Percentiles rank a stretch among this genome's conserved stretches.
Evolutionary conservation across 2,329 filamentous ascomycete genomes (phyloP).

Genomic region (Calonectria ilicicola): DNA sequence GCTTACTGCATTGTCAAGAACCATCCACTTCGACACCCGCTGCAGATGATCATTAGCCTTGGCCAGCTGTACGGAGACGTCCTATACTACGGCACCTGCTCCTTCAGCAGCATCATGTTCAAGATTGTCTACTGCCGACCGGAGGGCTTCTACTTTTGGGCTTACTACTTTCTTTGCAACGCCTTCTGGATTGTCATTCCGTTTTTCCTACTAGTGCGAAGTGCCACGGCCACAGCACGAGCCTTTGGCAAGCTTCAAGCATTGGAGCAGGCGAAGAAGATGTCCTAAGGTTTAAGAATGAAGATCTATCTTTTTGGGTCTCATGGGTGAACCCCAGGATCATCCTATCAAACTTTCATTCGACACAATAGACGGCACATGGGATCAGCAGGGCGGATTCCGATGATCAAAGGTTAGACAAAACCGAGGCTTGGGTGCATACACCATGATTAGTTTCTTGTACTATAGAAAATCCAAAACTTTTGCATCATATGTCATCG

Average conservation of each 20-base stretch:
- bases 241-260: conserved; percentile 46
- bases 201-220: conserved; percentile 44
- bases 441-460: not conserved
- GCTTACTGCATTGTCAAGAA: conserved; percentile 57
- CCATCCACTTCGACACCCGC: conserved; percentile 60
- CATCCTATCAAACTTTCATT: no score
- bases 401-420: no score
- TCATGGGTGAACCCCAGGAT: no score
- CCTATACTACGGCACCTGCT: conserved; percentile 63
- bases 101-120: conserved; percentile 55
- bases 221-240: conserved; percentile 38
- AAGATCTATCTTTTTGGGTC: no score
- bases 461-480: not conserved
- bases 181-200: conserved; percentile 67
- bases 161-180: conserved; percentile 65
- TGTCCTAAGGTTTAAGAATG: not conserved
- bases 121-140: conserved; percentile 61
- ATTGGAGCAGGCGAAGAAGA: conserved; percentile 22
- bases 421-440: no score
- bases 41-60: conserved; percentile 60
- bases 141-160: conserved; percentile 64
- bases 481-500: not conserved
- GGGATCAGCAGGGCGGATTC: not conserved
- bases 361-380: not conserved
- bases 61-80: conserved; percentile 65